Base-by-base conservation (phyloP, 495 filamentous ascomycete species). In the Paragyromitra xinjiangensis region DNA sequence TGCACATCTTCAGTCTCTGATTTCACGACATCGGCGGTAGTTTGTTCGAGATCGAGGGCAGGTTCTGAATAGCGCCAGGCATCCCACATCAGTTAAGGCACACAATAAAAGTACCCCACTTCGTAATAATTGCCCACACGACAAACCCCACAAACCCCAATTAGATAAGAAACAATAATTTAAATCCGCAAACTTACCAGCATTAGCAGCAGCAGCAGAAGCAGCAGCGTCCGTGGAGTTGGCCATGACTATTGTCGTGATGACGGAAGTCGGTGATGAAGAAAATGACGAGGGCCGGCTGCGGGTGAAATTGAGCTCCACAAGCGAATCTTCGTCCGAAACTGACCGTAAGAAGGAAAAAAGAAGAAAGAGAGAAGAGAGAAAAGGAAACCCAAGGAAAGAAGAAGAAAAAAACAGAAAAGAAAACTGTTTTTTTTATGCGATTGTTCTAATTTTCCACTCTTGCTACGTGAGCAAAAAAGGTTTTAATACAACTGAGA, bases 181-280 rank as follows among this genome's bases (percentile, higher is more conserved):
- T 61, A 29, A 63, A 44, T n/a, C 16, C 34, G n/a, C 19, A 16
- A 44, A 58, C 65, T 78, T 72, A 85, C 71, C 79, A 84, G 84
- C 84, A 83, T 85, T 85, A 69, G 83, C 85, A 83, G 83, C 81
- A 83, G 81, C 73, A 45, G 85, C 81, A 83, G 81, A 72, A 45
- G 85, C 83, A 63, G 84, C 84, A 84, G 85, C 84, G 79, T 84
- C 81, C 75, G 86, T 83, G 19, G 62, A 70, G 78, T 77, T 50
- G 69, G 67, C 81, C 66, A 81, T 76, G 62, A 53, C 56, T 24
- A 80, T 53, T 72, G 82, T 22, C 16, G 42, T n/a, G 12, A 6
- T 44, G 51, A 59, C n/a, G 39, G 55, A 37, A 37, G 19, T 44
- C 4, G 14, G 50, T 29, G 53, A 12, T 37, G 51, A 66, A 37